Conservation (phyloP, 805 yeast species). For the Candida nemodendra region DNA sequence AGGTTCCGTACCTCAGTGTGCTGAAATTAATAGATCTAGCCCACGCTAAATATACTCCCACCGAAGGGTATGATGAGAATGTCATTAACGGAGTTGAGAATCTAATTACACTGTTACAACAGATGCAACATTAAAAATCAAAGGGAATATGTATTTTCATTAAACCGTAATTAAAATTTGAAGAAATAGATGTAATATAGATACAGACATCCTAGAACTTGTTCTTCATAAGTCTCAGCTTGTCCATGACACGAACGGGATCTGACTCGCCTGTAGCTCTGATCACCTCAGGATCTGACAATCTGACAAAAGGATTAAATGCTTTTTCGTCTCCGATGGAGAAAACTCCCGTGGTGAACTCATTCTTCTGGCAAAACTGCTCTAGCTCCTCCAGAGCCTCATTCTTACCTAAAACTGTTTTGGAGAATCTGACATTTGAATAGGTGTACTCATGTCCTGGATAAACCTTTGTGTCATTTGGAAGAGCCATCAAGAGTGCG, state of each 20-base stretch:
- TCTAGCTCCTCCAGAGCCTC: slow-evolving; percentile 55
- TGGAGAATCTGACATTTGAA: slow-evolving; percentile 76
- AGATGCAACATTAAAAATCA: too few relatives aligned
- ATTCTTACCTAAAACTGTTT: slow-evolving; percentile 52
- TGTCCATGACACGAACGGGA: slow-evolving; percentile 61
- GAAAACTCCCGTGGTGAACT: slow-evolving; percentile 79
- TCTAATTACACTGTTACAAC: slow-evolving; percentile 45
- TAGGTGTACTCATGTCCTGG: slow-evolving; percentile 97
- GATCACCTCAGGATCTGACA: slow-evolving; percentile 61
- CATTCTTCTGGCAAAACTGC: slow-evolving; percentile 50
- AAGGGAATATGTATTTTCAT: too few relatives aligned
- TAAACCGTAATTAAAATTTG: too few relatives aligned
- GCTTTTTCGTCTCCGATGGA: slow-evolving; percentile 79
- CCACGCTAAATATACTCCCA: slow-evolving; percentile 66
- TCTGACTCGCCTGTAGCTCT: slow-evolving; percentile 53
- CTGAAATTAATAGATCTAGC: slow-evolving; percentile 86
- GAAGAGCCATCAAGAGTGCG: slow-evolving; percentile 58
- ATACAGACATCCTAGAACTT: slow-evolving; percentile 37
- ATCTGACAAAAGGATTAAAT: slow-evolving; percentile 88
- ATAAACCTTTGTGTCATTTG: slow-evolving; percentile 69
- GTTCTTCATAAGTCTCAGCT: slow-evolving; percentile 77
- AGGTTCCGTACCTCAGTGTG: slow-evolving; percentile 46
- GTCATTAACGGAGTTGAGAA: slow-evolving; percentile 67
- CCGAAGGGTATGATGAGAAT: slow-evolving; percentile 70
- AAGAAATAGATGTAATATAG: too few relatives aligned